Percentiles rank a stretch among this genome's conserved stretches.
Evolutionary conservation across 352 stramenopile species (phyloP).

Genomic region (Phytophthora fragariaefolia): DNA sequence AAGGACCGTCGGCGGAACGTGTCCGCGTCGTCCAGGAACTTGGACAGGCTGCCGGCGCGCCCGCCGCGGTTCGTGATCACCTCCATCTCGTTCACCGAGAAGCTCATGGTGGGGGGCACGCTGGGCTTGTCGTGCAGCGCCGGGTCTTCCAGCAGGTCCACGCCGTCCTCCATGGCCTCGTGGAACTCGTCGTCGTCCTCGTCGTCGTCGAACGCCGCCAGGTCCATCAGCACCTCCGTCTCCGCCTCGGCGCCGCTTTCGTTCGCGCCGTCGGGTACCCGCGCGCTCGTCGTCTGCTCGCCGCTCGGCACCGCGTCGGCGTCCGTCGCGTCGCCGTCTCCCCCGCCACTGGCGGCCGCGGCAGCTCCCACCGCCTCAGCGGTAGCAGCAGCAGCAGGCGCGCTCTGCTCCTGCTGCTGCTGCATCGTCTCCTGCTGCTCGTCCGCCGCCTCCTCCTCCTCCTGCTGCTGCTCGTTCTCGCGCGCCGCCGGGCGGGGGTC

Average conservation of each 20-base stretch:
- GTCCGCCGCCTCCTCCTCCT: background rate
- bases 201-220: slow-evolving; percentile 31
- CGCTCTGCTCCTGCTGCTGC: background rate
- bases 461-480: background rate
- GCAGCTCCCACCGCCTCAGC: too few species aligned
- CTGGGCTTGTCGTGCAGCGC: slow-evolving; percentile 17
- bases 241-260: slow-evolving; percentile 8
- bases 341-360: background rate
- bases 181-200: slow-evolving; percentile 58
- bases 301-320: background rate
- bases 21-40: slow-evolving; percentile 82
- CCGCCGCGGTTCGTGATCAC: slow-evolving; percentile 80
- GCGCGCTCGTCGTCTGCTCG: slow-evolving; percentile 14
- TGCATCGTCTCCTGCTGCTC: slow-evolving; percentile 3
- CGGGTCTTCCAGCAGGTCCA: slow-evolving; percentile 40
- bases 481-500: background rate
- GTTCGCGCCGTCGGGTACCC: slow-evolving; percentile 14
- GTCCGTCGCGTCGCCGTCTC: background rate
- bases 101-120: slow-evolving; percentile 73
- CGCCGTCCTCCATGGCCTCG: slow-evolving; percentile 47
- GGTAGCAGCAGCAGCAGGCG: background rate
- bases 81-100: slow-evolving; percentile 87
- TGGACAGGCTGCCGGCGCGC: slow-evolving; percentile 74
- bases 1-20: slow-evolving; percentile 76
- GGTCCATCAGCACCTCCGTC: slow-evolving; percentile 28